phyloP scores from a whole-genome alignment of 2,329 filamentous ascomycete genomes.

The Fusarium xylarioides region DNA sequence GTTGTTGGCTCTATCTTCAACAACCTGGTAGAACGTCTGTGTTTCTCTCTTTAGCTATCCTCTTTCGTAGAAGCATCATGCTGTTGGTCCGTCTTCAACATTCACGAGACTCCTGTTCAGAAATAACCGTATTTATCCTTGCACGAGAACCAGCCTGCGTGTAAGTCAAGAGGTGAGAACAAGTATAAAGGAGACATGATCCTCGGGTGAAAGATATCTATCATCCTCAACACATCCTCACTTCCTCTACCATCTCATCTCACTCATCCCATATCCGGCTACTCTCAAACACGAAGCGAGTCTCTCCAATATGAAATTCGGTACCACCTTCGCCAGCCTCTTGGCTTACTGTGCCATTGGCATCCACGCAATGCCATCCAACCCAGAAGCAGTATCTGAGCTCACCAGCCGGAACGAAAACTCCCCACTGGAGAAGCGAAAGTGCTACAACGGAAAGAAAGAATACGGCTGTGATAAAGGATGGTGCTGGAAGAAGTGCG shows the following conservation, averaged over 20 bases:
- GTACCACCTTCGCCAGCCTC: neutral
- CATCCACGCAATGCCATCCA: neutral
- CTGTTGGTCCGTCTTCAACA: neutral
- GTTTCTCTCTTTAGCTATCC: neutral
- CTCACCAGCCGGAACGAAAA: neutral
- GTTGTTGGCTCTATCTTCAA: neutral
- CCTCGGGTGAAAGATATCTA: neutral
- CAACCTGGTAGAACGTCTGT: neutral
- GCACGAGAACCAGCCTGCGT: neutral
- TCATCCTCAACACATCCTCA: neutral
- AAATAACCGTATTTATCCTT: neutral
- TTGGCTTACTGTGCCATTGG: neutral
- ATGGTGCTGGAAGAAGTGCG: neutral
- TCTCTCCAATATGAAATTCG: neutral
- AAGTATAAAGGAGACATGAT: neutral
- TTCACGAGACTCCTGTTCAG: neutral
- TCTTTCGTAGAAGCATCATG: neutral
- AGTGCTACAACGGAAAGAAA: neutral
- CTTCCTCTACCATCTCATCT: neutral
- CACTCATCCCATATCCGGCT: neutral
- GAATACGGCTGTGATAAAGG: neutral
- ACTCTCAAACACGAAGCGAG: neutral
- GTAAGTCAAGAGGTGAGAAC: neutral
- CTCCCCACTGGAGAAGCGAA: neutral
- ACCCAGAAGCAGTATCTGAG: neutral